Percentiles rank a stretch among this genome's conserved stretches.
Evolutionary conservation across 495 filamentous ascomycete species (phyloP).

Genomic region (Penicillium herquei): DNA sequence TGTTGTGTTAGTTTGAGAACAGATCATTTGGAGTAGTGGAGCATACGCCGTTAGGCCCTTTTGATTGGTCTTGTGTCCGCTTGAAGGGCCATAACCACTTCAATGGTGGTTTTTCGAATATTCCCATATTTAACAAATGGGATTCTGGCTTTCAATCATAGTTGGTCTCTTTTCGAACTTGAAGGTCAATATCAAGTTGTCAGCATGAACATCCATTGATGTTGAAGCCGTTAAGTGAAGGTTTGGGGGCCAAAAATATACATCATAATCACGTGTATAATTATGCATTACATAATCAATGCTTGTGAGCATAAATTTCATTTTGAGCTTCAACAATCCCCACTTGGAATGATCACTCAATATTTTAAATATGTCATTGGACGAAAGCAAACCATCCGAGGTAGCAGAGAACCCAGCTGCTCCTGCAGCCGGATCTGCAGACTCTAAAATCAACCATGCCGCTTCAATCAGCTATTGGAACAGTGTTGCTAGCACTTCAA

Average conservation of each 20-base stretch:
- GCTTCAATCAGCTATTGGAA: slow-evolving; percentile 68
- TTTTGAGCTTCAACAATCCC: not conserved
- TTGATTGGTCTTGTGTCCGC: not conserved
- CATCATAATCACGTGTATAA: slow-evolving; percentile 1
- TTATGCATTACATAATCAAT: not conserved
- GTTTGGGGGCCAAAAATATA: not conserved
- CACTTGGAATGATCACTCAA: not conserved
- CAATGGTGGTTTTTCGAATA: not conserved
- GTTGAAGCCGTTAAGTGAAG: too few species aligned
- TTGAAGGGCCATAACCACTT: not conserved
- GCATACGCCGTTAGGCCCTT: not conserved
- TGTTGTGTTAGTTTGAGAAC: not conserved
- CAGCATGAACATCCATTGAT: too few species aligned
- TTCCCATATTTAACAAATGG: not conserved
- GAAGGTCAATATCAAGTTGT: not conserved
- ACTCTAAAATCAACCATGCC: slow-evolving; percentile 37
- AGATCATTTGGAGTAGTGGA: not conserved
- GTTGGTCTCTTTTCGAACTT: not conserved
- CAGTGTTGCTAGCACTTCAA: slow-evolving; percentile 62
- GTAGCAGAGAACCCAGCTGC: not conserved
- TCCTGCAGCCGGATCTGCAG: slow-evolving; percentile 7
- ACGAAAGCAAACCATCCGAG: not conserved
- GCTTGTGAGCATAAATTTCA: slow-evolving; percentile 2
- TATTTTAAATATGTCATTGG: slow-evolving; percentile 7
- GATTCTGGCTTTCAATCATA: not conserved